These are phyloP conservation scores for Thraustochytrium sp. DNA, from an alignment of 352 stramenopile genomes.

Conservation along the genomic window DNA sequence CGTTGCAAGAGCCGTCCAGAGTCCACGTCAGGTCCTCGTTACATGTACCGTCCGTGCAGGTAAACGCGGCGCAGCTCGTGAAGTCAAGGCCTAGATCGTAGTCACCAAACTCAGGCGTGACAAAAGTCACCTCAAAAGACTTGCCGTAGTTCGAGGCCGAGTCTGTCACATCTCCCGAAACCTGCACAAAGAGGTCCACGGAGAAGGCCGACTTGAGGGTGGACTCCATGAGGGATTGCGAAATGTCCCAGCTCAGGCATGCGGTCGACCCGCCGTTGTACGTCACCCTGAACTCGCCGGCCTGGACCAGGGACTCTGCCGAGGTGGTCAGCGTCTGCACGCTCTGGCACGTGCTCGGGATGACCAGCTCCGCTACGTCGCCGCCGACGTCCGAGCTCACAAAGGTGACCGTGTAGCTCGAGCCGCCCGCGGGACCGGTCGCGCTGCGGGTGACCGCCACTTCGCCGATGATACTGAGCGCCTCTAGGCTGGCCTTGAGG, in stretches of 20 bases:
- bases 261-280: neutral
- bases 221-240: neutral
- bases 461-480: conserved; percentile 63
- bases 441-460: conserved; percentile 54
- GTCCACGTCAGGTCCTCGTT: neutral
- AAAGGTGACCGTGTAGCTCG: conserved; percentile 66
- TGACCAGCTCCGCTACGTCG: conserved; percentile 61
- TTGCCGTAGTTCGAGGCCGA: conserved; percentile 2
- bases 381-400: conserved; percentile 67
- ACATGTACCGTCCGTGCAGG: neutral
- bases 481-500: conserved; percentile 70
- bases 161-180: neutral
- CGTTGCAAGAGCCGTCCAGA: neutral
- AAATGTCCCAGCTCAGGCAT: conserved; percentile 1
- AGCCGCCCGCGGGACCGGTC: conserved; percentile 61
- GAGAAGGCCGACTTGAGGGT: neutral
- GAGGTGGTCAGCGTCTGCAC: neutral
- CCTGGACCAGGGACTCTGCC: neutral
- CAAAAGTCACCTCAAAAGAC: neutral
- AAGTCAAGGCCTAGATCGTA: neutral
- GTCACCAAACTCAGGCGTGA: neutral
- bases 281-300: neutral
- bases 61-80: neutral
- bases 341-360: conserved; percentile 45
- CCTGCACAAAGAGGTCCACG: neutral